These are phyloP conservation scores for Lentinula sp. DNA, from an alignment of 768 basidiomycete genomes.

Conservation along the genomic window DNA sequence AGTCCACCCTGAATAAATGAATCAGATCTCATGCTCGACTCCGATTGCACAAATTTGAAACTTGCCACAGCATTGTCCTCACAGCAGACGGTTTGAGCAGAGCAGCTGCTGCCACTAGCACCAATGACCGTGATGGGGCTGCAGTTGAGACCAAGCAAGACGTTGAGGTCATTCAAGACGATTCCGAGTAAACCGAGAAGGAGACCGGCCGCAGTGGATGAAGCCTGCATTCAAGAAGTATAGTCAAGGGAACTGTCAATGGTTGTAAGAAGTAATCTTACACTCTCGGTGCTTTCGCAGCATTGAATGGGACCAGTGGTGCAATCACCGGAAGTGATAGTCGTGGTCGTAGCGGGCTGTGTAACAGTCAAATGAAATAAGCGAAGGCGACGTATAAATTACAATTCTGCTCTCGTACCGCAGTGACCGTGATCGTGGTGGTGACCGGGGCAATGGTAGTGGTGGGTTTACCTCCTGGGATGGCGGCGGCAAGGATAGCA, in stretches of 20 bases:
- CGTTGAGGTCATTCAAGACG: not conserved
- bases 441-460: not conserved
- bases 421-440: constrained; percentile 1
- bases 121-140: constrained; percentile 6
- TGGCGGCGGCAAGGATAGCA: constrained; percentile 3
- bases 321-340: not conserved
- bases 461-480: not conserved
- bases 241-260: not conserved
- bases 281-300: not conserved
- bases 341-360: not conserved
- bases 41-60: not conserved
- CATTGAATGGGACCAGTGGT: constrained; percentile 1
- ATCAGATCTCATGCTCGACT: no score
- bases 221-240: not conserved
- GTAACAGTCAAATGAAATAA: not conserved
- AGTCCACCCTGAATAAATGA: constrained; percentile 8
- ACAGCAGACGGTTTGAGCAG: constrained; percentile 8
- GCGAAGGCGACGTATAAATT: not conserved
- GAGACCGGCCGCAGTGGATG: not conserved
- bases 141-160: constrained; percentile 4
- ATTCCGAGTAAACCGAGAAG: constrained; percentile 2
- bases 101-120: constrained; percentile 3
- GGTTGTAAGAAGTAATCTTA: not conserved
- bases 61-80: constrained; percentile 6
- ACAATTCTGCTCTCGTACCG: not conserved